Conservation (phyloP, 2,329 filamentous ascomycete genomes). For the Cladophialophora immunda region DNA sequence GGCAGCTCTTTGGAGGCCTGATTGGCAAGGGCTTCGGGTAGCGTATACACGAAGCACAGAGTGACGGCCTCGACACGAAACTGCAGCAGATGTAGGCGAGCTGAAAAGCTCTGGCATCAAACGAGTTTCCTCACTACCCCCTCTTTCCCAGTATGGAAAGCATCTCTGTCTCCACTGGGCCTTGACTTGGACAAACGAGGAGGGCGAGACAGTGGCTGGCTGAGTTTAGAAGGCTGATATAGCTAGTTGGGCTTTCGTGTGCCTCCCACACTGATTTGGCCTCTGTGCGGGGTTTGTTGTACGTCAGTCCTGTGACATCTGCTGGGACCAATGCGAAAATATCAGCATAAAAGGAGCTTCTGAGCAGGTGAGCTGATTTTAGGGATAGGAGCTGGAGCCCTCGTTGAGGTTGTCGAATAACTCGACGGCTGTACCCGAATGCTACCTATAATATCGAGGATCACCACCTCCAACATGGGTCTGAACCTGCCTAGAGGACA, state of each 20-base stretch:
- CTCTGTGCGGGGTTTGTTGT: background rate
- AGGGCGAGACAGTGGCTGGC: conserved; percentile 1
- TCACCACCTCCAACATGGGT: background rate
- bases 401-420: background rate
- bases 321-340: background rate
- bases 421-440: background rate
- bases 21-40: background rate
- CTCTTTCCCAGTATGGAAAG: background rate
- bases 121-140: background rate
- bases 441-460: background rate
- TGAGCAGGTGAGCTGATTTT: background rate
- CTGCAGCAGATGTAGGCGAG: background rate
- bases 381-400: background rate
- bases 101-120: conserved; percentile 1
- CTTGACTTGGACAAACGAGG: background rate
- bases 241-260: background rate
- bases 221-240: background rate
- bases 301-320: background rate
- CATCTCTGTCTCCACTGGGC: background rate
- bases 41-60: background rate
- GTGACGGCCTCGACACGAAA: background rate
- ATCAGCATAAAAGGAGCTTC: background rate
- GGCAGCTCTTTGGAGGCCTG: background rate
- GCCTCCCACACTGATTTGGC: background rate
- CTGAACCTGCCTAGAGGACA: background rate